These are phyloP conservation scores for Hortiboletus rubellus DNA, from an alignment of 1,284 basidiomycete species.

Conservation along the genomic window DNA sequence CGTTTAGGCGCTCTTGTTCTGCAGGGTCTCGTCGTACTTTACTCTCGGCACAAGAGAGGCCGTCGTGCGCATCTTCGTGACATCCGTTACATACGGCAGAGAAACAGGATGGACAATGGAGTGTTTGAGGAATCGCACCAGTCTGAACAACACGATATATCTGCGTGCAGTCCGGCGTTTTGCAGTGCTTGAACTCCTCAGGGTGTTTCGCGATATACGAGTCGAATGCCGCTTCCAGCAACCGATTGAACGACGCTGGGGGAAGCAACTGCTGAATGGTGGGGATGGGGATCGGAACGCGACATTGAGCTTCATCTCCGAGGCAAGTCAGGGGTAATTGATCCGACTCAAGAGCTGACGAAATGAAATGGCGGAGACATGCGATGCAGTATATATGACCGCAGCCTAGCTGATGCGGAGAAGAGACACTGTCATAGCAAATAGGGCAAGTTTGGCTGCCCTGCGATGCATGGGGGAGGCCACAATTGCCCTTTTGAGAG, in stretches of 20 bases:
- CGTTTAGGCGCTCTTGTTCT: conserved; percentile 47
- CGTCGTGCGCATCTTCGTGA: conserved; percentile 51
- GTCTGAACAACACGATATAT: conserved; percentile 44
- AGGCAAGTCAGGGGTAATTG: no score
- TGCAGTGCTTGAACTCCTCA: conserved; percentile 51
- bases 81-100: conserved; percentile 50
- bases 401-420: no score
- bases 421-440: no score
- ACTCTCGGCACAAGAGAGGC: conserved; percentile 49
- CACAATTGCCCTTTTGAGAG: conserved; percentile 30
- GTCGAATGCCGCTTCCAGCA: conserved; percentile 48
- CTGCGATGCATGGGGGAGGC: conserved; percentile 2
- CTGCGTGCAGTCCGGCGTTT: conserved; percentile 57
- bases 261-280: conserved; percentile 49
- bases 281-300: conserved; percentile 38
- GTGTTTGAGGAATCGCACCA: conserved; percentile 27
- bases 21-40: conserved; percentile 35
- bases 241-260: conserved; percentile 42
- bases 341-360: no score
- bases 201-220: conserved; percentile 46
- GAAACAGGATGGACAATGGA: conserved; percentile 55
- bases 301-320: no score
- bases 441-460: no score
- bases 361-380: no score
- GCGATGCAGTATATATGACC: no score